Percentiles rank a stretch among this genome's conserved stretches.
phyloP scores from a whole-genome alignment of 2,329 filamentous ascomycete species.

The Chalara sp. region DNA sequence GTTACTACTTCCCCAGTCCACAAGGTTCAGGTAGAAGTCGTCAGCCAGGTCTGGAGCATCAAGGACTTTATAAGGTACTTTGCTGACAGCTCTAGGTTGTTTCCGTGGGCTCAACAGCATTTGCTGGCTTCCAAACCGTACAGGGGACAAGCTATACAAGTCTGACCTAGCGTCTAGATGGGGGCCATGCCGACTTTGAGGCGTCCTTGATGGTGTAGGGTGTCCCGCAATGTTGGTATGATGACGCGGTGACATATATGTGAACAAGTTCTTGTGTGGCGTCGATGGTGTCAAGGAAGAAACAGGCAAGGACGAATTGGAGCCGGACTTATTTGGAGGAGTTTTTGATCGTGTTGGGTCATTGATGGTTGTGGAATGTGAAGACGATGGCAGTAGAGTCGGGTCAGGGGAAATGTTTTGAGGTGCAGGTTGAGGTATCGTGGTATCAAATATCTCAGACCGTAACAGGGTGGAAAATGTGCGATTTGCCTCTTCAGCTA shows the following conservation, averaged over 20 bases:
- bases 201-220: slow-evolving; percentile 81
- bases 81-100: slow-evolving; percentile 83
- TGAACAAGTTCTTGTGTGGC: slow-evolving; percentile 95
- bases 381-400: slow-evolving; percentile 36
- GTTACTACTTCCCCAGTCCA: slow-evolving; percentile 96
- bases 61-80: slow-evolving; percentile 95
- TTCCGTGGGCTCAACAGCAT: slow-evolving; percentile 88
- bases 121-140: slow-evolving; percentile 85
- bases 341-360: slow-evolving; percentile 73
- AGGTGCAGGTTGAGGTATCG: slow-evolving; percentile 74
- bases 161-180: slow-evolving; percentile 88
- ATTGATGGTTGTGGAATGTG: slow-evolving; percentile 48
- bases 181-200: slow-evolving; percentile 77
- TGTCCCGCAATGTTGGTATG: slow-evolving; percentile 68
- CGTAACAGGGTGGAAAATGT: slow-evolving; percentile 85
- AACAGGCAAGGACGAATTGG: slow-evolving; percentile 58
- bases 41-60: slow-evolving; percentile 94
- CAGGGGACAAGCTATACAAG: slow-evolving; percentile 90
- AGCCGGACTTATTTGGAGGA: slow-evolving; percentile 58
- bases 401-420: slow-evolving; percentile 56
- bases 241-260: slow-evolving; percentile 71
- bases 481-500: slow-evolving; percentile 87
- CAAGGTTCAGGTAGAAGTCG: slow-evolving; percentile 95
- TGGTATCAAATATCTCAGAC: slow-evolving; percentile 85
- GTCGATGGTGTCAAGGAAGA: slow-evolving; percentile 78